Conservation (phyloP, 495 filamentous ascomycete genomes). For the Patellaria atrata region DNA sequence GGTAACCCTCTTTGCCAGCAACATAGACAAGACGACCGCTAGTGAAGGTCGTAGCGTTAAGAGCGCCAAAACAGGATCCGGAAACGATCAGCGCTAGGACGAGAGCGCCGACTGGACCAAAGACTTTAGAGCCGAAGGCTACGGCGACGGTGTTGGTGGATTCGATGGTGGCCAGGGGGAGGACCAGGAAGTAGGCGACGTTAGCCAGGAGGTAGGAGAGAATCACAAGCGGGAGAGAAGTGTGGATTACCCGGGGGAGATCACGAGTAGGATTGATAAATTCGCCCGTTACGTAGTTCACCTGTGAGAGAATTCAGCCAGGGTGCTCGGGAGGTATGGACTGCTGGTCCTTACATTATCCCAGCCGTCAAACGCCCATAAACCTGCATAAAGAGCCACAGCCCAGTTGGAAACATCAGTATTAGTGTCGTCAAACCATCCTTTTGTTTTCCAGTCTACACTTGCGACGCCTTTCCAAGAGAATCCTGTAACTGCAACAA, state of each 20-base stretch:
- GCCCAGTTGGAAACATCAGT: constrained; percentile 71
- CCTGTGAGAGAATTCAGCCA: constrained; percentile 35
- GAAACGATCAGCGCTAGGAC: constrained; percentile 80
- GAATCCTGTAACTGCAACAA: constrained; percentile 76
- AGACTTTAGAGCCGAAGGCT: constrained; percentile 80
- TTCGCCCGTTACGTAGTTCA: constrained; percentile 93
- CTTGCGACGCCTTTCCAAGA: constrained; percentile 62
- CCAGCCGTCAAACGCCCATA: constrained; percentile 99
- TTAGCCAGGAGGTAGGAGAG: constrained; percentile 81
- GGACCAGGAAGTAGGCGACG: constrained; percentile 82
- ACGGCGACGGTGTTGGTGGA: constrained; percentile 86
- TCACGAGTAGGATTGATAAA: constrained; percentile 84
- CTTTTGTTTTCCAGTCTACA: constrained; percentile 69
- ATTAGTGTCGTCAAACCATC: constrained; percentile 82
- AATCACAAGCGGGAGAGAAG: constrained; percentile 91
- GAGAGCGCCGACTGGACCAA: constrained; percentile 67
- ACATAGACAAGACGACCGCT: constrained; percentile 83
- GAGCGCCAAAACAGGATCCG: constrained; percentile 69
- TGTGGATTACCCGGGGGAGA: constrained; percentile 89
- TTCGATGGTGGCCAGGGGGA: constrained; percentile 68
- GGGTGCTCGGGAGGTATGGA: too few species aligned
- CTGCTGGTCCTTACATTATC: constrained; percentile 65
- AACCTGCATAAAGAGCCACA: constrained; percentile 82
- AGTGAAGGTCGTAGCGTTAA: constrained; percentile 93
- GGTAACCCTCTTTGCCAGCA: constrained; percentile 88